phyloP scores from a whole-genome alignment of 2,329 filamentous ascomycete genomes.

The Aplosporella prunicola region DNA sequence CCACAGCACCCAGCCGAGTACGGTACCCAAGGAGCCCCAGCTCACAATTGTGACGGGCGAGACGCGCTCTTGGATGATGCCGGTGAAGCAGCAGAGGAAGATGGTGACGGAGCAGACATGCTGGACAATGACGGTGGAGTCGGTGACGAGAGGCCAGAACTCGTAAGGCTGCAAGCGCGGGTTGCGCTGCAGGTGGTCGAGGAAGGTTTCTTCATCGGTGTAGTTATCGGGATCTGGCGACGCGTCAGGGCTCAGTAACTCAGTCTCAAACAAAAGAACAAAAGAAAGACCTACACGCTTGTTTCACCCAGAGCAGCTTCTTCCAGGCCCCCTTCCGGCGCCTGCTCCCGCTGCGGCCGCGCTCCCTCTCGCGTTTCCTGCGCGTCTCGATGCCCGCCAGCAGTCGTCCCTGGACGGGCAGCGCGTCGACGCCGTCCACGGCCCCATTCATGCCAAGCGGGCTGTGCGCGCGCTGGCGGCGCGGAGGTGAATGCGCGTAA shows the following conservation, averaged over 20 bases:
- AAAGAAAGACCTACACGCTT: slow-evolving; percentile 58
- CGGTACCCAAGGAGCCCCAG: slow-evolving; percentile 72
- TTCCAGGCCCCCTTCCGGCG: slow-evolving; percentile 73
- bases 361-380: slow-evolving; percentile 41
- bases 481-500: slow-evolving; percentile 49
- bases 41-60: slow-evolving; percentile 82
- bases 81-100: slow-evolving; percentile 88
- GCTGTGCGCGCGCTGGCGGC: slow-evolving; percentile 25
- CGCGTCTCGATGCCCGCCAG: slow-evolving; percentile 16
- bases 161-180: slow-evolving; percentile 90
- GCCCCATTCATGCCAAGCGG: slow-evolving; percentile 9
- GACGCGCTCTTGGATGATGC: slow-evolving; percentile 79
- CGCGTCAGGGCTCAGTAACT: not conserved
- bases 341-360: slow-evolving; percentile 55
- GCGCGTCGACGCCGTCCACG: not conserved
- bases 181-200: slow-evolving; percentile 91
- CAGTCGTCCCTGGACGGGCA: not conserved
- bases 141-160: slow-evolving; percentile 93
- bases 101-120: slow-evolving; percentile 93
- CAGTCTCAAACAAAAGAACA: slow-evolving; percentile 3
- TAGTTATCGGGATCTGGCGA: slow-evolving; percentile 91
- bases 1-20: slow-evolving; percentile 83
- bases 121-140: slow-evolving; percentile 93
- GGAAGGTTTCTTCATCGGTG: slow-evolving; percentile 91
- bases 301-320: slow-evolving; percentile 96